Evolutionary conservation across 345 rosid genomes (phyloP), one percentile per base, ranked within the genome.

Genomic region (Punica granatum): DNA sequence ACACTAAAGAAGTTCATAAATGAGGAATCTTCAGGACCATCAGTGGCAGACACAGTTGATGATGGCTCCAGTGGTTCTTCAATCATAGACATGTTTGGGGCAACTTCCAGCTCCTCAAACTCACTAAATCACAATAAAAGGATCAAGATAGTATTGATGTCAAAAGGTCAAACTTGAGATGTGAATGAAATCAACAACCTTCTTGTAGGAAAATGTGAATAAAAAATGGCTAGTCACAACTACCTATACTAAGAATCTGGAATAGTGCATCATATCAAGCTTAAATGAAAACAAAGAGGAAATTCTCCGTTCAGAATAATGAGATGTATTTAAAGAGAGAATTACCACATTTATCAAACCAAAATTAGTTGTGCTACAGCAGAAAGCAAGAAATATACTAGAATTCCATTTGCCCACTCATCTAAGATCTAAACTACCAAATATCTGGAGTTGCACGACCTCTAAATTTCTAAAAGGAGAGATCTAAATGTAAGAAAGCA

Each of bases 101-200:
- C 77, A 43, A 81, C 85, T 82, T 85, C 93, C 68, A 84, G 85
- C 72, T 88, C 90, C 81, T 80, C 88, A 74, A 80, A 86, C 66
- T 79, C 91, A 76, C 89, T 88, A 42, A 70, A 19, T 48, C 42
- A 69, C 39, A 18, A 44, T 11, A 33, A 19, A 54, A 72, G 21
- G 56, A 58, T 37, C 58, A 30, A 30, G 33, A 3, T 31, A 49
- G 36, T 14, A 23, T 58, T 15, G 21, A 65, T 28, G 10, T n/a
- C 14, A 32, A 43, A 42, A 39, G 49, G 61, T 56, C 19, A 30
- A 56, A 11, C 32, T 56, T 13, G 61, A 56, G 18, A 56, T 51
- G 28, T n/a, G 6, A 51, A 14, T 51, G 3, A 23, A 13, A 51
- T 23, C 58, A 51, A 26, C 25, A 28, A 49, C 23, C 25, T 54